Evolutionary conservation across 768 basidiomycete species (phyloP), one percentile per base, ranked within the genome.

Genomic region (Dioszegia aurantiaca): DNA sequence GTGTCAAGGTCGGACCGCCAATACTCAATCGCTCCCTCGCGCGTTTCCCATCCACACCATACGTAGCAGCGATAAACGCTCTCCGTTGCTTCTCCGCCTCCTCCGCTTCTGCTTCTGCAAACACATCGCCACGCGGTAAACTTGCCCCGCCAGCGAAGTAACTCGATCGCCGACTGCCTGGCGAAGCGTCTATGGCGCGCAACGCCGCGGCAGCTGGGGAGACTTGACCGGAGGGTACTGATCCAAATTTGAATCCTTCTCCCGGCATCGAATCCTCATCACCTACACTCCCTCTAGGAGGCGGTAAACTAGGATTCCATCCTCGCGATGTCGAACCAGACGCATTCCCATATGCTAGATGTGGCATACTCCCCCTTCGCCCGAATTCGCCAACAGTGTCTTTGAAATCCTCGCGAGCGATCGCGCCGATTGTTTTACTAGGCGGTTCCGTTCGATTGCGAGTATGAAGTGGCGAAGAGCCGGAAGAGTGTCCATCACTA

Each of bases 81-180:
- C 67, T 52, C 23, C 72, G 44, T 52, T 77, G 75, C 28, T 68
- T 56, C 49, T 77, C 75, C 27, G 75, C 75, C 49, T 77, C 75
- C 17, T 63, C 70, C 23, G 62, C 63, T 49, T 77, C 75, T 2
- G 67, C 58, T 42, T 71, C 55, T 24, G 65, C 63, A 49, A 69
- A 70, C 17, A 65, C 61, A 56, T 73, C 66, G 48, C 57, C 53
- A 16, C 55, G 30, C 23, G 0, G 8, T 33, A 14, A 33, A 33
- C 39, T 19, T 37, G n/a, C 19, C n/a, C 33, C 17, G 9, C 26
- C 16, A 37, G 19, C 33, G 24, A 58, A 52, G 27, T 51, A 24
- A 12, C 39, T 47, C 47, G 54, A 39, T 45, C 61, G 56, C 47
- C 57, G 60, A 47, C 56, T 59, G 27, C 42, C 54, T 40, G 62